These are phyloP conservation scores for Cyberlindnera maclurae DNA, from an alignment of 805 yeast species.

Conservation along the genomic window DNA sequence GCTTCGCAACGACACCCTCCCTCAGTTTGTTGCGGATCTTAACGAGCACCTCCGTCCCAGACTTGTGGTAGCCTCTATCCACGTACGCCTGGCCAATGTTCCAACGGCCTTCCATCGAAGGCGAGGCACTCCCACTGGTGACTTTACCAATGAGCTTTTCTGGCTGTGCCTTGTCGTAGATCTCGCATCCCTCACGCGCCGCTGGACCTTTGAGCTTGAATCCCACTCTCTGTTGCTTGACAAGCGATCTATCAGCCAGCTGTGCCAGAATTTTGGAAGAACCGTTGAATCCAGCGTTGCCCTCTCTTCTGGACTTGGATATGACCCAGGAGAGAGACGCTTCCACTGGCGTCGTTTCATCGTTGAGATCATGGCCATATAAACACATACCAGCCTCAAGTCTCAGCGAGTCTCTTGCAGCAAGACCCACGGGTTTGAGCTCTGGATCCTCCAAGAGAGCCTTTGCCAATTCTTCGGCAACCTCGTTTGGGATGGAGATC, in stretches of 20 bases:
- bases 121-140: slow-evolving; percentile 62
- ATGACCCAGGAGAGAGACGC: slow-evolving; percentile 87
- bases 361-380: slow-evolving; percentile 87
- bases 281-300: slow-evolving; percentile 62
- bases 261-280: slow-evolving; percentile 61
- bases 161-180: slow-evolving; percentile 47
- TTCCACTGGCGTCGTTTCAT: slow-evolving; percentile 76
- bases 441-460: slow-evolving; percentile 44
- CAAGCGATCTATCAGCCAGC: slow-evolving; percentile 53
- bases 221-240: slow-evolving; percentile 66
- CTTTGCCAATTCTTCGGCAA: slow-evolving; percentile 55
- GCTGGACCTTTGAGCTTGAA: slow-evolving; percentile 75
- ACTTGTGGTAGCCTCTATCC: slow-evolving; percentile 60
- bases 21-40: slow-evolving; percentile 80
- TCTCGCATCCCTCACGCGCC: slow-evolving; percentile 73
- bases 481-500: slow-evolving; percentile 60
- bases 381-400: slow-evolving; percentile 98
- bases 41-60: slow-evolving; percentile 64
- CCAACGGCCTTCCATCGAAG: slow-evolving; percentile 54
- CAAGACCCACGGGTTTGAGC: slow-evolving; percentile 87
- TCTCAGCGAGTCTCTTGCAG: slow-evolving; percentile 95
- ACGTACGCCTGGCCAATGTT: slow-evolving; percentile 92
- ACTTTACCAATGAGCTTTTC: slow-evolving; percentile 45
- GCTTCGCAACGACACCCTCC: slow-evolving; percentile 65
- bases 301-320: slow-evolving; percentile 65